Conservation (phyloP, 257 asterid genomes). For the Fraxinus cuspidata region DNA sequence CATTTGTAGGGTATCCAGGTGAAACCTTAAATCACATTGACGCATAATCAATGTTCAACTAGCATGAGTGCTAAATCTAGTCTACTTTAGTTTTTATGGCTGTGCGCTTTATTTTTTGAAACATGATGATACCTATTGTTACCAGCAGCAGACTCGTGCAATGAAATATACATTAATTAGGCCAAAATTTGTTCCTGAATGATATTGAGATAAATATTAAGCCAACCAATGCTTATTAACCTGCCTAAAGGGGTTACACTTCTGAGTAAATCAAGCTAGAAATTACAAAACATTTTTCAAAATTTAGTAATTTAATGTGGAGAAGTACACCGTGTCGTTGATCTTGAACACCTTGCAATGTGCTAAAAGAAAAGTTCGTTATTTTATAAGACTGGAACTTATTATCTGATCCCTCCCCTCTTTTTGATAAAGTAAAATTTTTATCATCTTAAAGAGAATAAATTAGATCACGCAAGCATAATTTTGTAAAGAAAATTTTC, state of each 20-base stretch:
- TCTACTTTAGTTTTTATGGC: neutral
- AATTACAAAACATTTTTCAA: neutral
- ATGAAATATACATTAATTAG: neutral
- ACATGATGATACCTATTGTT: neutral
- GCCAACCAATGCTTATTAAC: neutral
- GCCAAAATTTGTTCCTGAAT: neutral
- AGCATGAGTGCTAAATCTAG: conserved; percentile 2
- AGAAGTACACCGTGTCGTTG: neutral
- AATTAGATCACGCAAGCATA: neutral
- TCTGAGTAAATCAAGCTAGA: neutral
- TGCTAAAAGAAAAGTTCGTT: neutral
- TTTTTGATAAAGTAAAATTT: too few species aligned
- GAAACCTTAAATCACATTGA: conserved; percentile 13
- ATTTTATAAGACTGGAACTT: neutral
- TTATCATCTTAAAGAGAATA: neutral
- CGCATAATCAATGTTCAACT: conserved; percentile 6
- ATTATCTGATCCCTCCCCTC: neutral
- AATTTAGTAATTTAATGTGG: neutral
- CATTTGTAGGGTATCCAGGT: neutral
- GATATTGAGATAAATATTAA: neutral
- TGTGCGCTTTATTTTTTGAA: neutral
- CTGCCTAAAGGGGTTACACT: neutral
- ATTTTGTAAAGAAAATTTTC: neutral
- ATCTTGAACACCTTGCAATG: neutral
- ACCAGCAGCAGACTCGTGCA: neutral